These are phyloP conservation scores for Backusella mclennaniae DNA, from an alignment of 192 early-diverging fungal species.

Conservation along the genomic window DNA sequence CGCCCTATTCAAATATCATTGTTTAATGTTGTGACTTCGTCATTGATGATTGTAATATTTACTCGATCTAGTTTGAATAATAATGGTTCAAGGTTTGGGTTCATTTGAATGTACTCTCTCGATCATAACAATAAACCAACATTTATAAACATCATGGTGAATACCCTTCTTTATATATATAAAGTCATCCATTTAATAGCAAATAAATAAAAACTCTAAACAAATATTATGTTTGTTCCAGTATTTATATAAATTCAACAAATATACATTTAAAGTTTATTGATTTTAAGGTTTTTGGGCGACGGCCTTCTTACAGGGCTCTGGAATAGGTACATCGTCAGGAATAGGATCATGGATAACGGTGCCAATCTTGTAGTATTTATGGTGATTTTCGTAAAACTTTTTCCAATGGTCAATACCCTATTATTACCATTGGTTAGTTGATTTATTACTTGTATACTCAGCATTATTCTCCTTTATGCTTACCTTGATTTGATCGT, in stretches of 20 bases:
- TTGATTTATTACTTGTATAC: neutral
- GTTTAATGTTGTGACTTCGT: neutral
- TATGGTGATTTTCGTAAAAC: constrained; percentile 86
- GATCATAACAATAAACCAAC: neutral
- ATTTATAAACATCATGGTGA: neutral
- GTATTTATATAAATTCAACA: neutral
- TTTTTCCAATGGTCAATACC: constrained; percentile 76
- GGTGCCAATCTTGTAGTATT: constrained; percentile 83
- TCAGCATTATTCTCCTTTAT: neutral
- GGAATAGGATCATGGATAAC: constrained; percentile 84
- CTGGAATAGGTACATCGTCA: constrained; percentile 78
- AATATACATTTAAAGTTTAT: neutral
- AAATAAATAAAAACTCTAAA: neutral
- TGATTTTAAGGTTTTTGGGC: constrained; percentile 40
- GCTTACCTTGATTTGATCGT: constrained; percentile 68
- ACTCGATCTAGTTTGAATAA: neutral
- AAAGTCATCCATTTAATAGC: neutral
- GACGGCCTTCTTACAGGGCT: constrained; percentile 63
- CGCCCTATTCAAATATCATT: neutral
- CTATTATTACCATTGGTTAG: constrained; percentile 32
- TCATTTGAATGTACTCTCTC: neutral
- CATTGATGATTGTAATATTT: neutral
- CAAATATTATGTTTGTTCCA: neutral
- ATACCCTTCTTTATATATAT: neutral
- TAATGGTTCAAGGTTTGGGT: neutral